Evolutionary conservation across 1,284 basidiomycete species (phyloP).

Genomic region (Trichosporon asahii): DNA sequence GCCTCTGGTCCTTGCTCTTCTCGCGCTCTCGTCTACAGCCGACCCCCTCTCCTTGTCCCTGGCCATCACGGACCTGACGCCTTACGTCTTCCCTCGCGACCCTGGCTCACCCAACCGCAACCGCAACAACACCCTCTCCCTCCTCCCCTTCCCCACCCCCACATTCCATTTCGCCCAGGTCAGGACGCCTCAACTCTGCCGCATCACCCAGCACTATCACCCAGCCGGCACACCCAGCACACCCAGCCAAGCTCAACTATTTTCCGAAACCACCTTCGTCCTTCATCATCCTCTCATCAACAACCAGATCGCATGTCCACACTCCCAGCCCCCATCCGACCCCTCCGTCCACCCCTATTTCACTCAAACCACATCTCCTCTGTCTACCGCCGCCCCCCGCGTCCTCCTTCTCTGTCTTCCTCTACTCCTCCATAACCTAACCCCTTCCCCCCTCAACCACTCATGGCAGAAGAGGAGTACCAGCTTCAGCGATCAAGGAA

Average conservation of each 20-base stretch:
- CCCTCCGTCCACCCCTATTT: not conserved
- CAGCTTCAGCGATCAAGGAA: constrained; percentile 27
- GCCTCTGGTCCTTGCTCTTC: not conserved
- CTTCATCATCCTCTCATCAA: not conserved
- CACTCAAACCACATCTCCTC: not conserved
- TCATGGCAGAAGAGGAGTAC: constrained; percentile 17
- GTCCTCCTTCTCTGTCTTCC: not conserved
- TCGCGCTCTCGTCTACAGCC: not conserved
- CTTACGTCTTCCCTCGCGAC: not conserved
- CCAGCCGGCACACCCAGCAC: no score
- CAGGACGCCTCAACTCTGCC: no score
- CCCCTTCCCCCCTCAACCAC: not conserved
- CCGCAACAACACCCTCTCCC: not conserved
- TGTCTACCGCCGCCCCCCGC: not conserved
- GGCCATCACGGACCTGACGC: not conserved
- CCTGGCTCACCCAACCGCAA: not conserved
- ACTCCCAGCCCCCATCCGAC: not conserved
- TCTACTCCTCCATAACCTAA: not conserved
- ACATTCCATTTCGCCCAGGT: not conserved
- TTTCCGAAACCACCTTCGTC: not conserved
- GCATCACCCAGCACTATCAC: no score
- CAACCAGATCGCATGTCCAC: not conserved
- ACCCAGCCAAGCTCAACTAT: not conserved
- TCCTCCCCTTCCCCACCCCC: constrained; percentile 2
- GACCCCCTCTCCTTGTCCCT: not conserved